A percentile compares a stretch with the other conserved stretches of the same genome.
These are phyloP conservation scores for Avena eriantha DNA, from an alignment of 176 grass and related monocot genomes.

Conservation along the genomic window DNA sequence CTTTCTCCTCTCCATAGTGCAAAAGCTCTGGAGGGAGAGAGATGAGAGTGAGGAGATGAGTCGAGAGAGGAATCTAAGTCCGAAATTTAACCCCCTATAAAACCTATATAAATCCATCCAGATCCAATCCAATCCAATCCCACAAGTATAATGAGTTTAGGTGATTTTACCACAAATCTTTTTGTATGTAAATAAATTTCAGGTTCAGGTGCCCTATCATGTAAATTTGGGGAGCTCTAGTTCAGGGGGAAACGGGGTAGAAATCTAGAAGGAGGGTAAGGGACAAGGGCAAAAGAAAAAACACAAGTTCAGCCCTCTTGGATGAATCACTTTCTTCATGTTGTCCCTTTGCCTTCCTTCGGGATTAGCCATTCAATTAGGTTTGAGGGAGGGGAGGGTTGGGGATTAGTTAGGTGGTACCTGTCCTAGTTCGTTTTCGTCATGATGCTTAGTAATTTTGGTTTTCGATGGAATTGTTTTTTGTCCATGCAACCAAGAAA, in stretches of 20 bases:
- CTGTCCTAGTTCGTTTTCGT: constrained; percentile 50
- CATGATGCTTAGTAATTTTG: constrained; percentile 52
- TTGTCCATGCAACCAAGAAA: constrained; percentile 70
- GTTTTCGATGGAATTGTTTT: constrained; percentile 64
- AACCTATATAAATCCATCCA: constrained; percentile 52
- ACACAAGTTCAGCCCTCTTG: constrained; percentile 13
- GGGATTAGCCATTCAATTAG: constrained; percentile 50
- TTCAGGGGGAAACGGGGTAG: constrained; percentile 32
- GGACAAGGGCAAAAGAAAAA: constrained; percentile 39
- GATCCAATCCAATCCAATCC: constrained; percentile 16
- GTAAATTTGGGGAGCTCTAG: constrained; percentile 66
- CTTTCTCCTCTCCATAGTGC: constrained; percentile 5
- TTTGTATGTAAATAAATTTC: constrained; percentile 71
- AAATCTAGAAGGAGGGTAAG: constrained; percentile 39
- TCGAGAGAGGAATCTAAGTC: constrained; percentile 37
- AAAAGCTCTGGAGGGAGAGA: not conserved
- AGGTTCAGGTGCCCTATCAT: constrained; percentile 44
- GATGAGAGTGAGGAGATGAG: constrained; percentile 27
- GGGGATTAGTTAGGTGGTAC: constrained; percentile 55
- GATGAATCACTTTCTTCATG: constrained; percentile 22
- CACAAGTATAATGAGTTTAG: constrained; percentile 56
- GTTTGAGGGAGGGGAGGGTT: constrained; percentile 33
- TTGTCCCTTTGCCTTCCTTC: constrained; percentile 31
- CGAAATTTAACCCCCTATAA: constrained; percentile 59
- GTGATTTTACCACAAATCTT: constrained; percentile 60